A percentile compares a stretch with the other conserved stretches of the same genome.
Conservation (phyloP, 371 early-diverging fungal genomes). For the Mucor plumbeus region DNA sequence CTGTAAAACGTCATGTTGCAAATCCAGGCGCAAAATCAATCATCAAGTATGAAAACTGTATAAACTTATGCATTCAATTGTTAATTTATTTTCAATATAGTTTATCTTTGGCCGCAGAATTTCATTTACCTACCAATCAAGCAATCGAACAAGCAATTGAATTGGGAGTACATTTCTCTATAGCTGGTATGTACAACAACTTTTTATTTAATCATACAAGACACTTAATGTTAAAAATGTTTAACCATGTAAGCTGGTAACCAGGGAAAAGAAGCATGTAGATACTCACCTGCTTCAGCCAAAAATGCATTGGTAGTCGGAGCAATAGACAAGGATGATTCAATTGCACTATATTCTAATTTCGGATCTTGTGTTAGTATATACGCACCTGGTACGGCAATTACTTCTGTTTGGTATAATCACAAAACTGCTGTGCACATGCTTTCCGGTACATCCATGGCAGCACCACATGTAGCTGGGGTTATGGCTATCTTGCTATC, state of each 20-base stretch:
- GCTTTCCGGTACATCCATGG: slow-evolving; percentile 77
- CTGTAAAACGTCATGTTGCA: slow-evolving; percentile 4
- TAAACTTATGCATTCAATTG: slow-evolving; percentile 20
- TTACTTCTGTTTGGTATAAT: slow-evolving; percentile 64
- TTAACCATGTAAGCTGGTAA: slow-evolving; percentile 46
- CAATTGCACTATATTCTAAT: slow-evolving; percentile 73
- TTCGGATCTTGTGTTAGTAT: slow-evolving; percentile 78
- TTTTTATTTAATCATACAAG: too few species aligned
- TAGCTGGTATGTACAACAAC: slow-evolving; percentile 40
- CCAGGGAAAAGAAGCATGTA: slow-evolving; percentile 76
- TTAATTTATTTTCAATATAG: slow-evolving; percentile 19
- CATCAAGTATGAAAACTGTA: slow-evolving; percentile 16
- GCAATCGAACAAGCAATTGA: slow-evolving; percentile 54
- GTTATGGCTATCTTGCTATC: slow-evolving; percentile 45
- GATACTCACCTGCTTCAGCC: slow-evolving; percentile 82
- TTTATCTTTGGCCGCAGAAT: slow-evolving; percentile 54
- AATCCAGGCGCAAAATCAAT: slow-evolving; percentile 15
- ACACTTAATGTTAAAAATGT: neutral
- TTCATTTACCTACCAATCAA: slow-evolving; percentile 54
- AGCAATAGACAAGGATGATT: slow-evolving; percentile 73
- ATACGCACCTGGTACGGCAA: slow-evolving; percentile 77
- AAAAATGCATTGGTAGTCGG: slow-evolving; percentile 86
- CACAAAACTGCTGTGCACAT: slow-evolving; percentile 31
- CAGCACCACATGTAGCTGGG: slow-evolving; percentile 63
- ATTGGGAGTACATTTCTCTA: slow-evolving; percentile 57